A percentile compares a stretch with the other conserved stretches of the same genome.
Evolutionary conservation across 768 basidiomycete species (phyloP).

Genomic region (Tulasnella sp.): DNA sequence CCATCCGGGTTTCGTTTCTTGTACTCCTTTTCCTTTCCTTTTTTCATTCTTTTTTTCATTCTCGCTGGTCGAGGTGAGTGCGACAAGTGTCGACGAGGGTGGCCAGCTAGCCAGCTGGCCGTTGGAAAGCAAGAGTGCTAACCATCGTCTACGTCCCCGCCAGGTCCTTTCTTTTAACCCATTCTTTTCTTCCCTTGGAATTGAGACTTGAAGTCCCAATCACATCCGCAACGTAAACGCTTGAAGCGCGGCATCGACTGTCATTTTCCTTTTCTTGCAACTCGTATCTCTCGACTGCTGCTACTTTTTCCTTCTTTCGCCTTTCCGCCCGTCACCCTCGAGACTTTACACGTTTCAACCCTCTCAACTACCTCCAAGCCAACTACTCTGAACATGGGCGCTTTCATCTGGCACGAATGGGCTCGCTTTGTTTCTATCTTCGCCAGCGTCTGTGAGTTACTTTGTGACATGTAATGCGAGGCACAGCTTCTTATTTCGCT

Average conservation of each 20-base stretch:
- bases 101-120: no score
- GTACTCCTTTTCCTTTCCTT: slow-evolving; percentile 9
- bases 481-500: not conserved
- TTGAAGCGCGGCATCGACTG: slow-evolving; percentile 16
- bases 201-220: slow-evolving; percentile 8
- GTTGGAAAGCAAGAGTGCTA: not conserved
- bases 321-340: slow-evolving; percentile 20
- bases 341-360: slow-evolving; percentile 6
- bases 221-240: not conserved
- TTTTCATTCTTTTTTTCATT: not conserved
- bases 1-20: slow-evolving; percentile 5
- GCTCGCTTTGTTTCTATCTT: slow-evolving; percentile 60
- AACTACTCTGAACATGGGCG: slow-evolving; percentile 51
- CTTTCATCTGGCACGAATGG: slow-evolving; percentile 74
- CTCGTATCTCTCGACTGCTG: not conserved
- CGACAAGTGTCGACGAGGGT: no score
- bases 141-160: not conserved
- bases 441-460: slow-evolving; percentile 60
- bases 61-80: slow-evolving; percentile 17
- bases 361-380: slow-evolving; percentile 22
- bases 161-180: not conserved
- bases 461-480: not conserved
- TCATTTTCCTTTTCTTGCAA: not conserved
- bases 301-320: slow-evolving; percentile 15
- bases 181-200: not conserved